Evolutionary conservation across 1,284 basidiomycete genomes (phyloP).

Genomic region (Tetrapyrgos nigripes): DNA sequence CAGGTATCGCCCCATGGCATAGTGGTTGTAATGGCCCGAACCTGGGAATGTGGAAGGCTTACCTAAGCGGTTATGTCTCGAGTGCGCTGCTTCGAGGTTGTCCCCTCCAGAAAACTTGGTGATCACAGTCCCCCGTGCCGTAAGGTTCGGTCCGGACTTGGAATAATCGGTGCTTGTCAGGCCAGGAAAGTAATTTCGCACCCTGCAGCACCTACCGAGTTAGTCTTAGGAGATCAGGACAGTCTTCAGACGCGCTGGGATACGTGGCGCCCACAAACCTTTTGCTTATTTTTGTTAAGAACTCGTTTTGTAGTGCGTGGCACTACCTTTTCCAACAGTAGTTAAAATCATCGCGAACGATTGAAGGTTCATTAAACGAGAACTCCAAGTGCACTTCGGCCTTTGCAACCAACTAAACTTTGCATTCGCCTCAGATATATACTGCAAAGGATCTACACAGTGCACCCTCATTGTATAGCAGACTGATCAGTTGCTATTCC

Average conservation of each 20-base stretch:
- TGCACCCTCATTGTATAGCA: no score
- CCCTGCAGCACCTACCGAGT: constrained; percentile 82
- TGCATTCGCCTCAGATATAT: no score
- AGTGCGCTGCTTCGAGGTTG: constrained; percentile 89
- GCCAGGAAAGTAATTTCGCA: constrained; percentile 92
- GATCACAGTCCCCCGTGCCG: constrained; percentile 66
- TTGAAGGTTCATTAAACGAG: no score
- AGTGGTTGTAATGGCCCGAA: constrained; percentile 84
- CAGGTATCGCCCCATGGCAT: constrained; percentile 51
- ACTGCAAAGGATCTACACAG: no score
- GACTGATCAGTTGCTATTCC: no score
- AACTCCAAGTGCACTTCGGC: no score
- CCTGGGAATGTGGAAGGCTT: constrained; percentile 76
- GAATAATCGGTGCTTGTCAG: constrained; percentile 83
- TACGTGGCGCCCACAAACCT: constrained; percentile 80
- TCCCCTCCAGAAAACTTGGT: constrained; percentile 93
- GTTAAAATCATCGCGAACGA: no score
- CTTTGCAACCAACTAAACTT: no score
- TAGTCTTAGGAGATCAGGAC: constrained; percentile 88
- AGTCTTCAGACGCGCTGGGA: constrained; percentile 77
- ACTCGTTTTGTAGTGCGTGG: no score
- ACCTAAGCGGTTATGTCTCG: constrained; percentile 63
- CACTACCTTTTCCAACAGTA: no score
- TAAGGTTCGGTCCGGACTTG: constrained; percentile 66
- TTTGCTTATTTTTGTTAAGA: constrained; percentile 42